Percentiles rank a stretch among this genome's conserved stretches.
Conservation (phyloP, 2,329 filamentous ascomycete genomes). For the Cytospora paraplurivora region DNA sequence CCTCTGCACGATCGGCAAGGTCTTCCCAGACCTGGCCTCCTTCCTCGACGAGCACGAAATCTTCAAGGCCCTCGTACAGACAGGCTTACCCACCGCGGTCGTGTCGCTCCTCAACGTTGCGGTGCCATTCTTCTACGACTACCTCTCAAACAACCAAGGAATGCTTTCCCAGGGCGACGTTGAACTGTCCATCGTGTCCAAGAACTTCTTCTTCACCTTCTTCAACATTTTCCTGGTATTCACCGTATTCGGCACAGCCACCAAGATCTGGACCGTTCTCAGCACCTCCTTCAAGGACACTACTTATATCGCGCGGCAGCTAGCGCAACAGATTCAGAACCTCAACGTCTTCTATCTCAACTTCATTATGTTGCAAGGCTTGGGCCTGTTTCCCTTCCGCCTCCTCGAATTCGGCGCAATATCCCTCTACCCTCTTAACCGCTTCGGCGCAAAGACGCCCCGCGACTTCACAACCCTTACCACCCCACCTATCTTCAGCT, state of each 20-base stretch:
- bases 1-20: slow-evolving; percentile 74
- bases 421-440: slow-evolving; percentile 76
- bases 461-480: slow-evolving; percentile 83
- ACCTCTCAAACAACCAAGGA: slow-evolving; percentile 85
- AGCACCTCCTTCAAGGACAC: slow-evolving; percentile 77
- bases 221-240: slow-evolving; percentile 99
- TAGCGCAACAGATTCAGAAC: slow-evolving; percentile 74
- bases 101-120: slow-evolving; percentile 85
- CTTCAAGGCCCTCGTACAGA: slow-evolving; percentile 77
- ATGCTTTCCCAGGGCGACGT: slow-evolving; percentile 95
- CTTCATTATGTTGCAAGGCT: slow-evolving; percentile 87
- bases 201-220: slow-evolving; percentile 99
- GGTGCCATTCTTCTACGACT: slow-evolving; percentile 94
- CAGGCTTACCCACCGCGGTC: slow-evolving; percentile 81
- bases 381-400: slow-evolving; percentile 92
- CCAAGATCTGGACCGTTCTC: slow-evolving; percentile 72
- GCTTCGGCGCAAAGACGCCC: slow-evolving; percentile 80
- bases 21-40: slow-evolving; percentile 70
- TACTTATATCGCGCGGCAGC: slow-evolving; percentile 70
- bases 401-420: slow-evolving; percentile 89
- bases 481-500: slow-evolving; percentile 85
- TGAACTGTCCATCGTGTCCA: slow-evolving; percentile 91
- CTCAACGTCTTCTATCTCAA: slow-evolving; percentile 88
- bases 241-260: slow-evolving; percentile 81
- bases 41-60: slow-evolving; percentile 69